Percentiles rank a stretch among this genome's conserved stretches.
These are phyloP conservation scores for Lagenaria siceraria DNA, from an alignment of 306 rosid genomes.

Conservation along the genomic window DNA sequence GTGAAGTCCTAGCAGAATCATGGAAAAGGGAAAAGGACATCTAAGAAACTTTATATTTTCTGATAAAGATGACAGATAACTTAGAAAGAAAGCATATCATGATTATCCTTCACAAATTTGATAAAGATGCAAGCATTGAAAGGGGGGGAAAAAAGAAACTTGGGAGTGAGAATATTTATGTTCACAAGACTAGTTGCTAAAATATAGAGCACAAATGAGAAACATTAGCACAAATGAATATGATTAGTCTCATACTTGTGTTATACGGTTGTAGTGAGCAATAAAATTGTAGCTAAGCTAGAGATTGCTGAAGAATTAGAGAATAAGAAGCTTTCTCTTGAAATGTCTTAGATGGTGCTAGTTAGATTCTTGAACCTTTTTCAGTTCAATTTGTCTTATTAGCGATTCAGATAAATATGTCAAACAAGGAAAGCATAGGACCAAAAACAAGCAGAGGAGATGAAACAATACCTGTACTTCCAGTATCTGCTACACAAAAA, in stretches of 20 bases:
- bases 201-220: background rate
- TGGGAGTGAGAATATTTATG: background rate
- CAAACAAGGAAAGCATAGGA: background rate
- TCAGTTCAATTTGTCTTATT: background rate
- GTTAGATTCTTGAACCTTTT: background rate
- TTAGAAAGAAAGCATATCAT: background rate
- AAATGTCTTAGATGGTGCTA: background rate
- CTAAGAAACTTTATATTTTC: background rate
- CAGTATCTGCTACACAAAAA: slow-evolving; percentile 29
- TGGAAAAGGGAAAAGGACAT: background rate
- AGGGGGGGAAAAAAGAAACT: background rate
- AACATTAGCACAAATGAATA: background rate
- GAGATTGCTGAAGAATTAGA: background rate
- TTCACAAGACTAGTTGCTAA: background rate
- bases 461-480: slow-evolving; percentile 15
- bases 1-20: background rate
- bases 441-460: background rate
- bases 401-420: background rate
- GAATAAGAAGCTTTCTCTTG: background rate
- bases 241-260: background rate
- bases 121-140: background rate
- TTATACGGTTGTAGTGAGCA: background rate
- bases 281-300: background rate
- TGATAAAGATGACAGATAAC: background rate
- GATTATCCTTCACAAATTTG: background rate